Evolutionary conservation across 2,329 filamentous ascomycete genomes (phyloP).

Genomic region (Gnomoniopsis smithogilvyi): DNA sequence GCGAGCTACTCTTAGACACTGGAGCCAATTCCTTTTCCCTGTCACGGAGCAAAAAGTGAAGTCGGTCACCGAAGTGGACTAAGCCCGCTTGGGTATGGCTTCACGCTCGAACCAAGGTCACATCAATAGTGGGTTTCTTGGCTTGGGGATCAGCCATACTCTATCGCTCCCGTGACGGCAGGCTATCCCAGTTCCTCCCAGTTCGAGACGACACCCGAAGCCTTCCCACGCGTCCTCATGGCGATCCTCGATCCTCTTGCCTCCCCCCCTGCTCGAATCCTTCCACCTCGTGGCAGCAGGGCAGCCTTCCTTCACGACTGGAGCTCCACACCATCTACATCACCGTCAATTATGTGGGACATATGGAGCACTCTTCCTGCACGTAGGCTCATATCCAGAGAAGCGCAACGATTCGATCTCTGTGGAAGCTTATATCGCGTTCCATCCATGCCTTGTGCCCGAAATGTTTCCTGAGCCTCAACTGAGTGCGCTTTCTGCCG

Average conservation of each 20-base stretch:
- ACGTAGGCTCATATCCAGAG: conserved; percentile 8
- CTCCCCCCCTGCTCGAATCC: conserved; percentile 9
- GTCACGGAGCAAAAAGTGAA: not conserved
- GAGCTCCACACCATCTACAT: conserved; percentile 12
- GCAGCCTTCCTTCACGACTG: conserved; percentile 5
- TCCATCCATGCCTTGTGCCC: not conserved
- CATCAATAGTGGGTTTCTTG: conserved; percentile 4
- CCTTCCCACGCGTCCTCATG: conserved; percentile 9
- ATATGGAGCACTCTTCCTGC: conserved; percentile 9
- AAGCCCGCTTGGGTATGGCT: conserved; percentile 6
- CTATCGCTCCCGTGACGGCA: not conserved
- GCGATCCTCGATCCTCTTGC: conserved; percentile 9
- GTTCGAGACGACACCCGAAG: conserved; percentile 10
- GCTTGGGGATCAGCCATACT: not conserved
- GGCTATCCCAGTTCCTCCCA: conserved; percentile 5
- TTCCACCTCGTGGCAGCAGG: conserved; percentile 17
- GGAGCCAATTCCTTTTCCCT: not conserved
- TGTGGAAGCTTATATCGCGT: not conserved
- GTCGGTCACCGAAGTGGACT: conserved; percentile 9
- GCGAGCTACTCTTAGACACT: not conserved
- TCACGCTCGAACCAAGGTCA: conserved; percentile 6
- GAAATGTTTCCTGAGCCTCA: not conserved
- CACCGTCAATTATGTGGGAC: conserved; percentile 12
- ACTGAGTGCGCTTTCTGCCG: not conserved
- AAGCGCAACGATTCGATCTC: conserved; percentile 10